Conservation (phyloP, 257 asterid species). For the Solanum chiquidenum region DNA sequence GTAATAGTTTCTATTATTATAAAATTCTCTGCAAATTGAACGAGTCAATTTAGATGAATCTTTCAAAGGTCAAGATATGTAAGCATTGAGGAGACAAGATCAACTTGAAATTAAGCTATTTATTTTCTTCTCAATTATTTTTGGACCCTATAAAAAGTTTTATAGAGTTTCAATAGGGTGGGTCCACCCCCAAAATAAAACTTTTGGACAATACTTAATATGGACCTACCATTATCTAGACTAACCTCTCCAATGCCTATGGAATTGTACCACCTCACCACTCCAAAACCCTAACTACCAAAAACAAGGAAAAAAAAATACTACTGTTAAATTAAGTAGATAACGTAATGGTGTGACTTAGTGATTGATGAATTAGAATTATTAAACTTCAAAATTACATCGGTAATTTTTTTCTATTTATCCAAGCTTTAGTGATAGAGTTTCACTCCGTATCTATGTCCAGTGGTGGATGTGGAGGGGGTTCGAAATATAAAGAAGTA, state of each 20-base stretch:
- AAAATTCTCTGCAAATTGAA: not conserved
- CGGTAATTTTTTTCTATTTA: not conserved
- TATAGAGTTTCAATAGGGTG: not conserved
- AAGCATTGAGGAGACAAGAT: not conserved
- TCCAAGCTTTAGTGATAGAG: not conserved
- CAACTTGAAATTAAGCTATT: not conserved
- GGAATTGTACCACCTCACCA: not conserved
- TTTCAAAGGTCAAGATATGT: constrained; percentile 1
- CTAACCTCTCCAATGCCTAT: not conserved
- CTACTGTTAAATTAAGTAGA: not conserved
- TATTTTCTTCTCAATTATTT: not conserved
- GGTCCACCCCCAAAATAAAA: not conserved
- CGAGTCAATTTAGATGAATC: not conserved
- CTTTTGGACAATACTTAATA: not conserved
- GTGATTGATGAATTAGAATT: not conserved
- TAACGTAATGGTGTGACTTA: not conserved
- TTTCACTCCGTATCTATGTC: accelerated
- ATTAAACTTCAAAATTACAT: not conserved
- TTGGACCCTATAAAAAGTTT: not conserved
- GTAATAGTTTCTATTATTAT: not conserved
- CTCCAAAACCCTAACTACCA: not conserved
- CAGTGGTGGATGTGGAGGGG: too few species aligned
- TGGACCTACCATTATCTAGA: not conserved
- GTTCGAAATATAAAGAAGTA: too few species aligned
- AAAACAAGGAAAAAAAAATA: not conserved